Base-by-base conservation (phyloP, 108 stramenopile species). In the Fragilaria radians region DNA sequence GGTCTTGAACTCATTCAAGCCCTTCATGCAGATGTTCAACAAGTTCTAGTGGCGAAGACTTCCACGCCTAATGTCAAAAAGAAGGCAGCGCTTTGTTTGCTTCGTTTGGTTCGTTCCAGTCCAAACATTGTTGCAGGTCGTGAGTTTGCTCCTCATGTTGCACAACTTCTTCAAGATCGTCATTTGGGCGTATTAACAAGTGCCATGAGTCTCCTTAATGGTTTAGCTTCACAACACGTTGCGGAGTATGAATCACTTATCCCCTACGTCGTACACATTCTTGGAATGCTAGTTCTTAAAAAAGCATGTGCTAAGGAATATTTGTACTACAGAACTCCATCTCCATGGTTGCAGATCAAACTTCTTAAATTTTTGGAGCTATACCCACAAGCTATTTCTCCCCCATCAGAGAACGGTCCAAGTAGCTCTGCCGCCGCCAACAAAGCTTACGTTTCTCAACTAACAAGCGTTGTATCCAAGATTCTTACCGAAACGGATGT, bases 331-430 rank as follows among this genome's bases (percentile, higher is more conserved):
- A 76, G 83, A 18, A 95, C 92, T 4, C 91, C 96, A 21, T 80
- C 79, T 70, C 98, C 96, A 0, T 96, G 95, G 94, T 76, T 96
- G 23, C 96, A 95, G 65, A 94, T 98, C 65, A 95, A 94, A 62
- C 63, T 93, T 54, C 82, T 97, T 32, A 92, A 93, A 68, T 96
- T 93, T 61, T 54, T 99, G 52, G 95, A 97, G 72, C 75, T 91
- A 23, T 97, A 91, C 68, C 95, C 91, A 1, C 81, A 88, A 59
- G 79, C 83, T 3, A 51, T 88, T 11, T 57, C 59, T 31, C 54
- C 77, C 28, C 51, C 34, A 1, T 63, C 60, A 0, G 76, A 80
- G 51, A 74, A 67, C 49, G 80, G 79, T 11, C 30, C 19, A 19
- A 45, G 49, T 33, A 54, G 50, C 33, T 52, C 59, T 25, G 28